These are phyloP conservation scores for Wickerhamiella spandovensis DNA, from an alignment of 805 yeast genomes.

Conservation along the genomic window DNA sequence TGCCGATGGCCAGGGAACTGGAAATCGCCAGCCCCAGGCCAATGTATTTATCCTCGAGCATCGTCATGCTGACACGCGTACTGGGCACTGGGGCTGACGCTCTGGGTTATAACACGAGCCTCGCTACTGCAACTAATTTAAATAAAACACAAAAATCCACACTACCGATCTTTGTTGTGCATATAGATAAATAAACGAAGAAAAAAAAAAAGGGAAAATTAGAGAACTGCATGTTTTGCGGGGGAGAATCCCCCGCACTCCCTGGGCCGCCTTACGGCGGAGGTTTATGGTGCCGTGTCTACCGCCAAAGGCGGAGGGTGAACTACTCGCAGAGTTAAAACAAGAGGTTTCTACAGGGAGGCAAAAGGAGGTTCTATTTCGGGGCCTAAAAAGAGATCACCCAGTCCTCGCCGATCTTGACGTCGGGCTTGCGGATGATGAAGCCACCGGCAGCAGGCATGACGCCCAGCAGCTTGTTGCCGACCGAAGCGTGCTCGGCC, in stretches of 20 bases:
- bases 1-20: constrained; percentile 80
- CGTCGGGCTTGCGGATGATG: constrained; percentile 38
- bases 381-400: constrained; percentile 16
- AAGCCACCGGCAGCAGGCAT: constrained; percentile 12
- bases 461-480: constrained; percentile 6
- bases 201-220: no score
- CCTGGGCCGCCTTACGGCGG: no score
- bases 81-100: no score
- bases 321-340: background rate
- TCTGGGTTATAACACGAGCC: no score
- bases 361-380: background rate
- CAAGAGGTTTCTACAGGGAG: background rate
- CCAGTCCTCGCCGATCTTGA: constrained; percentile 39
- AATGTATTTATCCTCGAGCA: constrained; percentile 70
- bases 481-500: constrained; percentile 25
- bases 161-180: no score
- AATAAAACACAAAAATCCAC: no score
- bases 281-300: no score
- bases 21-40: constrained; percentile 81
- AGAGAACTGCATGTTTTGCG: no score
- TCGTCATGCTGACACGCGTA: constrained; percentile 12
- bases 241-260: no score
- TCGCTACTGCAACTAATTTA: no score
- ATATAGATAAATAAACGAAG: no score
- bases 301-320: no score